Conservation (phyloP, 306 rosid species). For the Castanea crenata region DNA sequence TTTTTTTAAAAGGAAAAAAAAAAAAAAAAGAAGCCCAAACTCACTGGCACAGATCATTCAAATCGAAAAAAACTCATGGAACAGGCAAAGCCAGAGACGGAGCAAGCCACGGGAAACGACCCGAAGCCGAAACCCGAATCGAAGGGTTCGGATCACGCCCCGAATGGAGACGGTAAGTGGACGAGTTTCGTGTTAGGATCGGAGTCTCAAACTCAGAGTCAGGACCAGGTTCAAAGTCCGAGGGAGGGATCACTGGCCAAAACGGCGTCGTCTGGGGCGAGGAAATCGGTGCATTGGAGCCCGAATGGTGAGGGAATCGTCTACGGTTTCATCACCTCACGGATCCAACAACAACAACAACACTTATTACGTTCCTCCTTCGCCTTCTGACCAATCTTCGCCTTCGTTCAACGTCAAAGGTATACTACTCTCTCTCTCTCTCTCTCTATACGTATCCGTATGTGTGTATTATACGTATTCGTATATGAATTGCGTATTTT, state of each 20-base stretch:
- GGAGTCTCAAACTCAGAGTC: conserved; percentile 15
- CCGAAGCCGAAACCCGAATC: conserved; percentile 14
- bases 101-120: background rate
- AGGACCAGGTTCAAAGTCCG: conserved; percentile 17
- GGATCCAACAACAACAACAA: conserved; percentile 30
- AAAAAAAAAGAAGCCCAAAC: background rate
- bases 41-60: background rate
- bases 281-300: conserved; percentile 85
- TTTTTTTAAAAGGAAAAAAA: background rate
- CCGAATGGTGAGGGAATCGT: conserved; percentile 70
- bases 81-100: conserved; percentile 33
- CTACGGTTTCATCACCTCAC: conserved; percentile 36
- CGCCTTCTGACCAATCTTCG: conserved; percentile 26
- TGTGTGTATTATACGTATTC: background rate
- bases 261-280: conserved; percentile 29
- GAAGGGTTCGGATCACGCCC: conserved; percentile 13
- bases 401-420: conserved; percentile 53
- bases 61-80: conserved; percentile 38
- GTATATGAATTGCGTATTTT: background rate
- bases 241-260: conserved; percentile 14
- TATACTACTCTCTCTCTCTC: conserved; percentile 17
- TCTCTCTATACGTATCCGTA: background rate
- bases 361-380: conserved; percentile 1
- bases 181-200: conserved; percentile 36
- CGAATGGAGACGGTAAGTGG: conserved; percentile 34